Percentiles rank a stretch among this genome's conserved stretches.
Evolutionary conservation across 768 basidiomycete species (phyloP).

Genomic region (Lepiota venenata): DNA sequence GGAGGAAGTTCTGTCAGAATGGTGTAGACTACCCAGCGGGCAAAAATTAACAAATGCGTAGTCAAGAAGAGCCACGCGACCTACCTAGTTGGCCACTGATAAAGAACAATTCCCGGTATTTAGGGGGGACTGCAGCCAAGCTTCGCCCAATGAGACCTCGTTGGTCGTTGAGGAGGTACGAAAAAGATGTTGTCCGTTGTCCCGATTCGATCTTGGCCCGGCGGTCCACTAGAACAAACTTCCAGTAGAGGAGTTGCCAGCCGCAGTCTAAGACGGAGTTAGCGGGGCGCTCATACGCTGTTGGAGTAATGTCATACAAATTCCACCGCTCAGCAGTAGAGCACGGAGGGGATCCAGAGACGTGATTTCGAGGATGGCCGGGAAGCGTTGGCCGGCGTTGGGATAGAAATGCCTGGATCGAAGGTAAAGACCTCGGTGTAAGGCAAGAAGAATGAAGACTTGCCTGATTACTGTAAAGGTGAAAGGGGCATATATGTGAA

Average conservation of each 20-base stretch:
- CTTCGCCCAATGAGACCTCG: conserved; percentile 76
- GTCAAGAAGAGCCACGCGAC: conserved; percentile 19
- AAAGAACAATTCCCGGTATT: conserved; percentile 68
- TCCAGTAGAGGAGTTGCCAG: conserved; percentile 96
- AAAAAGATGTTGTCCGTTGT: conserved; percentile 86
- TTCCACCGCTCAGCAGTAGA: conserved; percentile 73
- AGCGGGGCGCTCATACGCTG: conserved; percentile 8
- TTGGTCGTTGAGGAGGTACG: conserved; percentile 85
- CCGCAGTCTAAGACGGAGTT: conserved; percentile 59
- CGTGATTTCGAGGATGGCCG: conserved; percentile 71
- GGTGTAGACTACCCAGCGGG: conserved; percentile 59
- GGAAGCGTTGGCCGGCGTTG: conserved; percentile 75
- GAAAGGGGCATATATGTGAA: conserved; percentile 92
- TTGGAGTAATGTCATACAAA: conserved; percentile 58
- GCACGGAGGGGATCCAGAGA: conserved; percentile 69
- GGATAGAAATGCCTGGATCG: conserved; percentile 83
- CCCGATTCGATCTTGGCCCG: conserved; percentile 90
- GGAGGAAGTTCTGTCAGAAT: conserved; percentile 85
- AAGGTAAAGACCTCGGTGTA: background rate
- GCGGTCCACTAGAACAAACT: conserved; percentile 89
- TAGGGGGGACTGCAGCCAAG: conserved; percentile 55
- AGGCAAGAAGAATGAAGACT: conserved; percentile 19
- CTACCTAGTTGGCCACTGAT: conserved; percentile 82
- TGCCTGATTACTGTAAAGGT: conserved; percentile 90
- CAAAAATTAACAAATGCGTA: conserved; percentile 2